Conservation (phyloP, 495 filamentous ascomycete species). For the Viridothelium virens region DNA sequence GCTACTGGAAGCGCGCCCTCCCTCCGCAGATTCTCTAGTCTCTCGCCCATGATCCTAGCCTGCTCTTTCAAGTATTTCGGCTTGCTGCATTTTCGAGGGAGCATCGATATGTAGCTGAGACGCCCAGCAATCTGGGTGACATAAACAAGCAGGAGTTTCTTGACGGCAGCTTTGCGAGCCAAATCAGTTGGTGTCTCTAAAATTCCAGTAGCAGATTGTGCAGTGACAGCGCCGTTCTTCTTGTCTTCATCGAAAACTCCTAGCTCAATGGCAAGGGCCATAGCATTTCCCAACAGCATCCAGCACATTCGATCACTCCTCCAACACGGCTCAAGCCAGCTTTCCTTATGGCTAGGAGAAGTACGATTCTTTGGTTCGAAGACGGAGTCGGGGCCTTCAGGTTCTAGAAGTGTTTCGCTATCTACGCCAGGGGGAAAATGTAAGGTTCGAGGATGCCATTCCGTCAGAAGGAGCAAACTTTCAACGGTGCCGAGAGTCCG, state of each 20-base stretch:
- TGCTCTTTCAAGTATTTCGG: constrained; percentile 17
- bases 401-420: constrained; percentile 51
- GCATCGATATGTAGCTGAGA: constrained; percentile 88
- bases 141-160: constrained; percentile 78
- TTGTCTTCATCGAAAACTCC: constrained; percentile 87
- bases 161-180: constrained; percentile 75
- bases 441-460: constrained; percentile 92
- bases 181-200: constrained; percentile 41
- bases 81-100: constrained; percentile 45
- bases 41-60: constrained; percentile 1
- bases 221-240: constrained; percentile 30
- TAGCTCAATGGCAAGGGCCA: constrained; percentile 84
- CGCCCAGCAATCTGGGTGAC: constrained; percentile 86
- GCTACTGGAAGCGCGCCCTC: not conserved
- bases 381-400: constrained; percentile 41
- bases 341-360: constrained; percentile 41
- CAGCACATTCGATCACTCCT: constrained; percentile 95
- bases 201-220: constrained; percentile 50
- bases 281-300: constrained; percentile 90
- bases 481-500: constrained; percentile 90
- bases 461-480: constrained; percentile 83
- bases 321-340: constrained; percentile 96
- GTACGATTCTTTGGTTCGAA: not conserved
- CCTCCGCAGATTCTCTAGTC: not conserved
- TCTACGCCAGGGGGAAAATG: constrained; percentile 91